A percentile compares a stretch with the other conserved stretches of the same genome.
Evolutionary conservation across 1,139 yeast genomes (phyloP).

Genomic region (Pichiaceae sp.): DNA sequence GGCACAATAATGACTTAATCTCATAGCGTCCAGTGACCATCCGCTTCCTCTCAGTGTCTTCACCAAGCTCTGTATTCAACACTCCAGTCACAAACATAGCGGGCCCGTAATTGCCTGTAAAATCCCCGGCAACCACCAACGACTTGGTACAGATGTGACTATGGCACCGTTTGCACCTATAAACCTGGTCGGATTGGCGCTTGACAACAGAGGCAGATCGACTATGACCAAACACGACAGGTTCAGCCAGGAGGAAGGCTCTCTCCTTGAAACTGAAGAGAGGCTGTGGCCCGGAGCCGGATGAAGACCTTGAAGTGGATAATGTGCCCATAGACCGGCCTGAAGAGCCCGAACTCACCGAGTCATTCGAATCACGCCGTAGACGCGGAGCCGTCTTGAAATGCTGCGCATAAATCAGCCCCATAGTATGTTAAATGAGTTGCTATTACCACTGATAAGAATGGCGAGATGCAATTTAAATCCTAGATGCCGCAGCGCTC

Average conservation of each 20-base stretch:
- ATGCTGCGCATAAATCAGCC: too few relatives aligned
- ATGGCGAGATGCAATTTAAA: too few relatives aligned
- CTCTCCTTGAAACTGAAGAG: neutral
- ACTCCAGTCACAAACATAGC: constrained; percentile 44
- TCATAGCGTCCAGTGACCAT: constrained; percentile 71
- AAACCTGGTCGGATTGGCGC: constrained; percentile 16
- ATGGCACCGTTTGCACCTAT: constrained; percentile 44
- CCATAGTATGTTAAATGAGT: too few relatives aligned
- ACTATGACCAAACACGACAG: too few relatives aligned
- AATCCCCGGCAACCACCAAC: constrained; percentile 40
- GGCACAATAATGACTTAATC: constrained; percentile 58
- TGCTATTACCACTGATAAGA: too few relatives aligned
- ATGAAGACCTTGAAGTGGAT: too few relatives aligned
- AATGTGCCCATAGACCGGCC: too few relatives aligned
- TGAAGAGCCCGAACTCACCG: too few relatives aligned
- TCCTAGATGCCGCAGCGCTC: too few relatives aligned
- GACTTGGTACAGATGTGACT: constrained; percentile 42
- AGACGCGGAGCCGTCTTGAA: too few relatives aligned
- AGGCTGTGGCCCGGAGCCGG: neutral
- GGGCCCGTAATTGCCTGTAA: constrained; percentile 43
- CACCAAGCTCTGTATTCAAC: constrained; percentile 33
- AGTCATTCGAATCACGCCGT: too few relatives aligned
- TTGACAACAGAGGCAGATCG: too few relatives aligned
- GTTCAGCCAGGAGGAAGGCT: neutral
- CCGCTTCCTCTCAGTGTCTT: constrained; percentile 23